Evolutionary conservation across 1,139 yeast genomes (phyloP), one percentile per base, ranked within the genome.

Genomic region (Wickerhamomyces sp.): DNA sequence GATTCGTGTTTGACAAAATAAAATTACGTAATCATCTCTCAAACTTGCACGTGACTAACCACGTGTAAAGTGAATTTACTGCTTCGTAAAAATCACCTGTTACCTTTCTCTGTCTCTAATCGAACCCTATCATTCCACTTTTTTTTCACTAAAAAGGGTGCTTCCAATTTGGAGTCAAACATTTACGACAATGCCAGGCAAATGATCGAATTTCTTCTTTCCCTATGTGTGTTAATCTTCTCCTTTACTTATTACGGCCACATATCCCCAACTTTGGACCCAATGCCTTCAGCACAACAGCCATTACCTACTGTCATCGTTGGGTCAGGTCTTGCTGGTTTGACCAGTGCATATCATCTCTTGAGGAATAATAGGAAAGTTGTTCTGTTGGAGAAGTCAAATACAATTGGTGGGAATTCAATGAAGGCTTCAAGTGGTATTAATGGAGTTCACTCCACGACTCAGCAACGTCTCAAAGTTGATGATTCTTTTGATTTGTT

Each of bases 371-470:
- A 55, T 73, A 78, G 34, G 64, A 82, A 51, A 61, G 75, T 81
- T 13, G 57, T 80, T 0, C 51, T 82, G 14, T 49, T 82, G 16
- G 89, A 82, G 44, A 81, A 81, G 49, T 75, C 73, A 35, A 69
- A 75, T 12, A 73, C 74, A 46, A 62, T 81, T 27, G 85, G 89
- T 38, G 94, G 94, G 5, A 84, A 83, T 52, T 79, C 89, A 26
- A 78, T 84, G 19, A 81, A 82, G 55, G 94, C 94, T 2, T 80
- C 89, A 0, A 76, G 86, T 16, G 94, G 95, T 17, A 84, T 85
- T 47, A 84, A 82, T 55, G 95, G 91, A 15, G 78, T 86, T 1
- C 62, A 70, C 24, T 79, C 93, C 0, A 54, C 72, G 15, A 72
- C 87, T 1, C 91, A 85, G 53, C 60, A 66, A 16, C 51, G 61